These are phyloP conservation scores for Boletus eberwhitei DNA, from an alignment of 768 basidiomycete species.

Conservation along the genomic window DNA sequence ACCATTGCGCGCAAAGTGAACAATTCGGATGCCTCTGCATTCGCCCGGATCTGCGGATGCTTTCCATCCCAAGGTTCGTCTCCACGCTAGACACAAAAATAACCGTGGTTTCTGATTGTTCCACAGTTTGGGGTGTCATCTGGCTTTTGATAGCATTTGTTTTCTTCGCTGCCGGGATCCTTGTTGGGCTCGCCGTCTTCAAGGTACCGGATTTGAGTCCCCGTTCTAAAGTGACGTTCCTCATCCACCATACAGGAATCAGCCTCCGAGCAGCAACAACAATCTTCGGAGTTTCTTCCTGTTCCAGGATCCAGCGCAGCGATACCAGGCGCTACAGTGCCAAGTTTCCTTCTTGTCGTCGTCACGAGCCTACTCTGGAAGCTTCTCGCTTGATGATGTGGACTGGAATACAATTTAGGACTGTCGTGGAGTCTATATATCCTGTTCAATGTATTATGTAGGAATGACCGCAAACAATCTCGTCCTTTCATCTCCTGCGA, in stretches of 20 bases:
- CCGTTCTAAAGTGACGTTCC: background rate
- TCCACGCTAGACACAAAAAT: background rate
- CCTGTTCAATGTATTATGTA: slow-evolving; percentile 5
- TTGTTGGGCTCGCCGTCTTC: slow-evolving; percentile 78
- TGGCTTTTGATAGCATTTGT: slow-evolving; percentile 76
- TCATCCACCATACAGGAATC: slow-evolving; percentile 45
- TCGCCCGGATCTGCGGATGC: slow-evolving; percentile 82
- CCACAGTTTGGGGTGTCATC: slow-evolving; percentile 79
- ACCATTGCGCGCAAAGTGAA: slow-evolving; percentile 83
- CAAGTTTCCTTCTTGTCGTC: slow-evolving; percentile 21
- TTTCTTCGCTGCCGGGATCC: slow-evolving; percentile 72
- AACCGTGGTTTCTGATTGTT: slow-evolving; percentile 2
- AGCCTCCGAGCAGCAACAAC: slow-evolving; percentile 48
- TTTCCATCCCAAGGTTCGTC: slow-evolving; percentile 71
- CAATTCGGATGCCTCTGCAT: slow-evolving; percentile 82
- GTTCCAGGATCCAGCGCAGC: slow-evolving; percentile 49
- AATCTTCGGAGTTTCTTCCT: slow-evolving; percentile 58
- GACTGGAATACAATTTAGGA: background rate
- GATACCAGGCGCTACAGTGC: slow-evolving; percentile 25
- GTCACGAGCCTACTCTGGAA: slow-evolving; percentile 26
- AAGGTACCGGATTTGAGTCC: slow-evolving; percentile 50
- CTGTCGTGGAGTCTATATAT: background rate
- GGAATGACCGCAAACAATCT: background rate
- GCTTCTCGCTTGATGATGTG: slow-evolving; percentile 13
- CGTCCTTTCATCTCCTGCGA: slow-evolving; percentile 21